Evolutionary conservation across 2,329 filamentous ascomycete species (phyloP), one percentile per base, ranked within the genome.

Genomic region (Fonsecaea monophora): DNA sequence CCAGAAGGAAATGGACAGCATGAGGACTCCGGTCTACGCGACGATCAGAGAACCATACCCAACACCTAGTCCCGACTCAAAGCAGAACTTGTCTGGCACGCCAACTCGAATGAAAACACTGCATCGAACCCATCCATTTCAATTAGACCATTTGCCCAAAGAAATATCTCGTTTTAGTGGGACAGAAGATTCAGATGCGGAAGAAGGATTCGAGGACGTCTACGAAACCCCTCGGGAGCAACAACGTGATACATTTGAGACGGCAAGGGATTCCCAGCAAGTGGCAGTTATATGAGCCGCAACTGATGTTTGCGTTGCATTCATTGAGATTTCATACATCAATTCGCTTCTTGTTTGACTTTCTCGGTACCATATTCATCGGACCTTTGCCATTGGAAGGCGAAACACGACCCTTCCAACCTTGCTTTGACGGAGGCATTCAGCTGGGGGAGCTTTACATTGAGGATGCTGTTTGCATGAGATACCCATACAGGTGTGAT

Each of bases 1-100:
- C 4, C 79, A 80, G 48, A 77, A 79, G 50, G 79, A 82, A 57
- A 53, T 74, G 18, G 68, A 73, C n/a, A 65, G 53, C 42, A 57
- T 73, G n/a, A 60, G 64, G 40, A 64, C 64, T 42, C 71, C 72
- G 34, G 57, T 72, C 30, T 72, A 68, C 42, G 71, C 71, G 13
- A 65, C 70, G 5, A 71, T 70, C 30, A 53, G 70, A 53, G 69
- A 70, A 61, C 56, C 71, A 37, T 70, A 71, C 48, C 69, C 69
- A 1, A 69, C 70, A 30, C 69, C 69, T 2, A 72, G 68, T 63
- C 70, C 69, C 12, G 66, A 68, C 25, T 69, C 65, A 4, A 62
- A 59, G 13, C 70, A 70, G 18, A 57, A 60, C 18, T 38, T 42
- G 12, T n/a, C 57, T 34, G 60, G 40, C 4, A 67, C 64, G 18